A percentile compares a stretch with the other conserved stretches of the same genome.
These are phyloP conservation scores for Backusella australiensis DNA, from an alignment of 192 early-diverging fungal genomes.

Conservation along the genomic window DNA sequence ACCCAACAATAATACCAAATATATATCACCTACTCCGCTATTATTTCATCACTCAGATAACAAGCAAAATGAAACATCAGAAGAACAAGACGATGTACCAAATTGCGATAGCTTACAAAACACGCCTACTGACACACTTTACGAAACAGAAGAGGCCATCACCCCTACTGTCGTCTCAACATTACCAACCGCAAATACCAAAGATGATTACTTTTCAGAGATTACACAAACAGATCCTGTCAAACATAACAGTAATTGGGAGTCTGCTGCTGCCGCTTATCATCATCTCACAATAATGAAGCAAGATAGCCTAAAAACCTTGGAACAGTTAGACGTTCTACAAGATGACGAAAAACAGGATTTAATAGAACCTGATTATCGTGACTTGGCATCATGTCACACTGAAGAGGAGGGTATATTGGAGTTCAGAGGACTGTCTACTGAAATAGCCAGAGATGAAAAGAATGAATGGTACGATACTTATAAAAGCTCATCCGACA, in stretches of 20 bases:
- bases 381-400: neutral
- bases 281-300: neutral
- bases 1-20: neutral
- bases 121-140: neutral
- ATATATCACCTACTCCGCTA: neutral
- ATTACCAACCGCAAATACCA: neutral
- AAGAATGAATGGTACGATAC: neutral
- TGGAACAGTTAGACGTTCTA: neutral
- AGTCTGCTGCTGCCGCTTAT: neutral
- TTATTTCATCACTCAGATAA: neutral
- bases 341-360: neutral
- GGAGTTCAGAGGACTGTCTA: neutral
- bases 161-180: neutral
- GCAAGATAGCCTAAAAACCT: neutral
- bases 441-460: neutral
- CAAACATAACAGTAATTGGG: neutral
- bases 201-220: neutral
- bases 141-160: neutral
- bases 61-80: neutral
- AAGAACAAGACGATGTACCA: neutral
- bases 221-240: neutral
- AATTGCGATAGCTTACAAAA: neutral
- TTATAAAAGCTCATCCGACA: neutral
- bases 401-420: neutral
- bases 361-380: neutral